Evolutionary conservation across 805 yeast genomes (phyloP).

Genomic region (Tanozyma kutaoensis): DNA sequence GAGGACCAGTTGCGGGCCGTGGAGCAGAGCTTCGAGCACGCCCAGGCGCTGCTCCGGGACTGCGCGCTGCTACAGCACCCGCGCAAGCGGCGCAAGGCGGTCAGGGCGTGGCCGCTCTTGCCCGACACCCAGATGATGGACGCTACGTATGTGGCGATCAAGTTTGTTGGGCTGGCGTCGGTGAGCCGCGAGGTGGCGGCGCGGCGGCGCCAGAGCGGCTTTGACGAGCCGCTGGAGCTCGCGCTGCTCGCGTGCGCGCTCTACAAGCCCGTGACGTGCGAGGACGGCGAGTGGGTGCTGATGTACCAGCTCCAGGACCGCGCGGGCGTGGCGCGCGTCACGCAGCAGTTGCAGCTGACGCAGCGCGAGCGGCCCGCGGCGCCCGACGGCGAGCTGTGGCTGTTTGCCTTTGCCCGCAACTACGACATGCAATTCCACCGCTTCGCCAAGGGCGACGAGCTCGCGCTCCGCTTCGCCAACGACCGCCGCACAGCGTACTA

Average conservation of each 20-base stretch:
- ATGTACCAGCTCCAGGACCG: slow-evolving; percentile 19
- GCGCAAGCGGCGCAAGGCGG: slow-evolving; percentile 61
- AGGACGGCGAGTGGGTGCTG: slow-evolving; percentile 70
- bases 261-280: slow-evolving; percentile 60
- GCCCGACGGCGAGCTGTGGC: slow-evolving; percentile 25
- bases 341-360: slow-evolving; percentile 20
- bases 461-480: slow-evolving; percentile 45
- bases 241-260: slow-evolving; percentile 42
- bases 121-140: slow-evolving; percentile 93
- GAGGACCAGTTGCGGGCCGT: slow-evolving; percentile 53
- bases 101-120: slow-evolving; percentile 61
- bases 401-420: slow-evolving; percentile 59
- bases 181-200: slow-evolving; percentile 21
- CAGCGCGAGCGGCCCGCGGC: slow-evolving; percentile 29
- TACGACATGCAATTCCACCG: slow-evolving; percentile 55
- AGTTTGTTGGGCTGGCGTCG: slow-evolving; percentile 47
- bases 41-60: slow-evolving; percentile 31
- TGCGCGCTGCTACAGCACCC: slow-evolving; percentile 56
- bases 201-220: slow-evolving; percentile 12
- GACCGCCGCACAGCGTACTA: slow-evolving; percentile 51
- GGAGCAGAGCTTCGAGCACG: slow-evolving; percentile 64
- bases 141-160: slow-evolving; percentile 51
- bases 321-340: slow-evolving; percentile 11
- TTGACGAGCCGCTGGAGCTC: slow-evolving; percentile 17
- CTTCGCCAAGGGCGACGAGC: slow-evolving; percentile 41